Evolutionary conservation across 2,329 filamentous ascomycete species (phyloP), one percentile per base, ranked within the genome.

Genomic region (Aureobasidium sp.): DNA sequence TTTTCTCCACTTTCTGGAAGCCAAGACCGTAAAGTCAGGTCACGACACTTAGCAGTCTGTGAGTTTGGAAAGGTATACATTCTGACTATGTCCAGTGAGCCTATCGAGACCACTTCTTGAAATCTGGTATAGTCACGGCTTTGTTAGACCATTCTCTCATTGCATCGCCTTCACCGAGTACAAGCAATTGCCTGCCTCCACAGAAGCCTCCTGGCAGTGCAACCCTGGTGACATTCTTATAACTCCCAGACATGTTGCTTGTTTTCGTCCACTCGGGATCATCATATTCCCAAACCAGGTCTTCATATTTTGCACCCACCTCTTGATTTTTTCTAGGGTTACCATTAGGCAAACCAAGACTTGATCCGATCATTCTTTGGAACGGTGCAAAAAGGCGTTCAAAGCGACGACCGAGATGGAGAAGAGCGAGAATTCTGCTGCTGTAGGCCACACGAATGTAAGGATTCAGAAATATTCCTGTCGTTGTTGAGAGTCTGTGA

Each of bases 391-490:
- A 80, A 73, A 3, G 78, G 4, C 79, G 72, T 66, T 90, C 86
- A 61, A 85, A 83, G 11, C 81, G 79, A 55, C 79, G 78, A 4
- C 79, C 78, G 24, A 82, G 68, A 2, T 73, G 69, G 2, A 88
- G 71, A 78, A 79, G 83, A 1, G 70, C 69, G 7, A 86, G 73
- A 0, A 81, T 79, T 3, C 64, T 63, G 25, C 72, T 68, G 41
- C 79, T 76, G 64, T 90, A 89, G 1, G 85, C 81, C 4, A 87
- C 84, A 16, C 86, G 79, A 38, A 90, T 78, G 62, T 79, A 89
- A 0, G 86, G 86, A 63, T 90, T 90, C 73, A 89, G 79, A 63
- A 80, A 89, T 48, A 88, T 82, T 2, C 79, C 81, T 0, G 77
- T 76, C 19, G 29, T 24, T 51, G 30, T n/a, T 54, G 35, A 30